phyloP scores from a whole-genome alignment of 202 grass and related monocot genomes.

The Elaeis oleifera region DNA sequence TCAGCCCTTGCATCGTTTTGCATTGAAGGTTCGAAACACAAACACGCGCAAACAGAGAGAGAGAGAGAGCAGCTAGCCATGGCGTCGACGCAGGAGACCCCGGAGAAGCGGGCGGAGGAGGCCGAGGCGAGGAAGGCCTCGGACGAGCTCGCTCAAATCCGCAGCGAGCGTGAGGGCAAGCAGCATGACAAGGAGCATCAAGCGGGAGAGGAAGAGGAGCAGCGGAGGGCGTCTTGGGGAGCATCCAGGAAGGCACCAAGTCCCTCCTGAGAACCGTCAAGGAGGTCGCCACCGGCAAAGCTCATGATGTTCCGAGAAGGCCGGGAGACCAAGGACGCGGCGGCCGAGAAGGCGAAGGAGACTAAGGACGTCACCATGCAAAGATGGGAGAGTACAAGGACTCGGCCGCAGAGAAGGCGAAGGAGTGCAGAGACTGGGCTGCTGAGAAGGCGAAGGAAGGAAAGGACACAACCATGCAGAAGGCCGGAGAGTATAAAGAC shows the following conservation, averaged over 20 bases:
- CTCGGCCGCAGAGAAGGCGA: conserved; percentile 1
- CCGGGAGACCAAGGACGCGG: conserved; percentile 27
- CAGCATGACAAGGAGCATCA: too few species aligned
- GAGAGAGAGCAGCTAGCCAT: background rate
- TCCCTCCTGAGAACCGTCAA: conserved; percentile 23
- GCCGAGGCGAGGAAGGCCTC: conserved; percentile 41
- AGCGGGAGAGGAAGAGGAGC: background rate
- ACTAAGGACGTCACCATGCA: conserved; percentile 24
- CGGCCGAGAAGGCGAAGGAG: conserved; percentile 28
- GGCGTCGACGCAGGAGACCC: conserved; percentile 40
- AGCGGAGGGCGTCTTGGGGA: conserved; percentile 45
- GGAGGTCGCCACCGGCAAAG: conserved; percentile 5
- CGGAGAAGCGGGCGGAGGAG: conserved; percentile 40
- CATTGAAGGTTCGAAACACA: too few species aligned
- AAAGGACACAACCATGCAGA: conserved; percentile 29
- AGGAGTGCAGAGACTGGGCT: conserved; percentile 26
- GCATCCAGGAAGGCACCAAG: conserved; percentile 40
- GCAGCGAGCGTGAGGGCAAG: conserved; percentile 16
- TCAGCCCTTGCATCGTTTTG: too few species aligned
- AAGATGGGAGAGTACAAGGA: conserved; percentile 32
- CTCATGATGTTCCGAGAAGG: background rate
- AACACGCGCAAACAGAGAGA: too few species aligned
- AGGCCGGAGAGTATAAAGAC: conserved; percentile 28
- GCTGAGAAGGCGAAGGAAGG: conserved; percentile 26
- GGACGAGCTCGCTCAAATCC: conserved; percentile 51